phyloP scores from a whole-genome alignment of 1,284 basidiomycete genomes.

The Rhizoctonia solani region DNA sequence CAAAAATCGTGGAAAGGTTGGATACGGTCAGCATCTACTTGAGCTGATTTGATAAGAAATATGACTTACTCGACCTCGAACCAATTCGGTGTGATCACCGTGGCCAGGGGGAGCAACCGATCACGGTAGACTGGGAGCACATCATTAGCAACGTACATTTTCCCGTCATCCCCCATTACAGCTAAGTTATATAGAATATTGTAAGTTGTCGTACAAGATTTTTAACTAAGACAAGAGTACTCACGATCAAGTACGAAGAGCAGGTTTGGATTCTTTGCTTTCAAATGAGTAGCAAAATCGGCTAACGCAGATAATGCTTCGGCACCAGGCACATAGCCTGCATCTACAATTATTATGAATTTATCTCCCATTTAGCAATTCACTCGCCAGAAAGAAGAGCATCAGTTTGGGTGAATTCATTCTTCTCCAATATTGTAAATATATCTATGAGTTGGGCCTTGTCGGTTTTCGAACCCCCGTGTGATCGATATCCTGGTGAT shows the following conservation, averaged over 20 bases:
- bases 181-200: constrained; percentile 51
- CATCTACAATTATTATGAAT: background rate
- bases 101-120: constrained; percentile 75
- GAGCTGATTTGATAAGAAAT: constrained; percentile 1
- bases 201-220: too few relatives aligned
- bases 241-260: constrained; percentile 90
- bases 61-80: constrained; percentile 90
- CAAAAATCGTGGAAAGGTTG: background rate
- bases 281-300: constrained; percentile 64
- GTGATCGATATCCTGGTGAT: constrained; percentile 79
- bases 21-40: background rate
- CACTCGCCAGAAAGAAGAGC: constrained; percentile 49
- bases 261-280: constrained; percentile 59
- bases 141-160: constrained; percentile 84
- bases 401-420: constrained; percentile 69
- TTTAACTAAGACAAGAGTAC: too few relatives aligned
- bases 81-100: constrained; percentile 96
- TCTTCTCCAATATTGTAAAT: constrained; percentile 68
- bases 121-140: constrained; percentile 86
- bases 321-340: constrained; percentile 87
- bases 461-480: constrained; percentile 73
- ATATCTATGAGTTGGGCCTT: constrained; percentile 69
- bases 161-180: constrained; percentile 88
- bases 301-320: constrained; percentile 74
- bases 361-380: background rate